phyloP scores from a whole-genome alignment of 148 eudicot genomes.

The Dianthus caryophyllus region DNA sequence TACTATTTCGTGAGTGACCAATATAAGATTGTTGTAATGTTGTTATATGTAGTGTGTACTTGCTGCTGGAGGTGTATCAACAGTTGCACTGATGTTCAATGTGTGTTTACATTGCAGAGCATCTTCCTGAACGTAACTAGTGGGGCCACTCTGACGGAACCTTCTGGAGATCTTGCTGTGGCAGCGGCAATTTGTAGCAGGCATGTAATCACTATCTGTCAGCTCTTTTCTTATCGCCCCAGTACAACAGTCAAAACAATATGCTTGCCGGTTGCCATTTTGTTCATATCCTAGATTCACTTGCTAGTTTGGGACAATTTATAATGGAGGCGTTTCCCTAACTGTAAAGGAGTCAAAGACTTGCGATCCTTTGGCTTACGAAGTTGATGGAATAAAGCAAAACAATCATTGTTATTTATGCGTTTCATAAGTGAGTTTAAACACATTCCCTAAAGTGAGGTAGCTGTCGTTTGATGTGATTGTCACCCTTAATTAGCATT shows the following conservation, averaged over 20 bases:
- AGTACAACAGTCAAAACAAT: neutral
- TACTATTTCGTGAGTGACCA: neutral
- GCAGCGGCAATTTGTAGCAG: conserved; percentile 99
- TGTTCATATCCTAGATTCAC: neutral
- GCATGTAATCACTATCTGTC: conserved; percentile 33
- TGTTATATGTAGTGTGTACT: neutral
- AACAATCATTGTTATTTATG: neutral
- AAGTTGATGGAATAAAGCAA: neutral
- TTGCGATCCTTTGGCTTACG: no score
- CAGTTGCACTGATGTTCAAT: neutral
- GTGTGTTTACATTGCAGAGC: conserved; percentile 36
- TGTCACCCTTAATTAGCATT: no score
- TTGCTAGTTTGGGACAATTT: neutral
- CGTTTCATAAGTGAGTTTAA: neutral
- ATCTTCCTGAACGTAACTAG: conserved; percentile 70
- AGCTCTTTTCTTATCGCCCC: neutral
- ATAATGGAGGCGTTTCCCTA: neutral
- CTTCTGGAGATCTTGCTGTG: conserved; percentile 94
- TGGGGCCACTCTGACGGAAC: conserved; percentile 62
- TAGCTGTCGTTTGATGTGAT: neutral
- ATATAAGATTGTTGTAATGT: conserved; percentile 9
- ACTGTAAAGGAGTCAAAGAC: no score
- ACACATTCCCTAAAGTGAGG: neutral
- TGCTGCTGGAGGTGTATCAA: neutral
- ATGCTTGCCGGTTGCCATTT: conserved; percentile 5